Conservation (phyloP, 2,329 filamentous ascomycete genomes). For the Didymella pinodella region DNA sequence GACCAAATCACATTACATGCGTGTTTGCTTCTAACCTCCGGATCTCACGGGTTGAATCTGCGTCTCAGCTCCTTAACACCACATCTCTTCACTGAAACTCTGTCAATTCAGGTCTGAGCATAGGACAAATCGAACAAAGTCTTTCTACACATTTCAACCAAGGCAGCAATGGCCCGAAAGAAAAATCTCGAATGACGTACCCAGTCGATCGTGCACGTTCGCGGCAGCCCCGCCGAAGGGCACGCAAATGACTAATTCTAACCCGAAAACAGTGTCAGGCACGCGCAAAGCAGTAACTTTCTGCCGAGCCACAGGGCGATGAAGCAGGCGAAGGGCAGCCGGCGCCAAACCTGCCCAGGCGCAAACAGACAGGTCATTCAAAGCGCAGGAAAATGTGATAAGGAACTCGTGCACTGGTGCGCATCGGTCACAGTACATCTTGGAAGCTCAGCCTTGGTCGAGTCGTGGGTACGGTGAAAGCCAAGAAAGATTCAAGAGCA, state of each 20-base stretch:
- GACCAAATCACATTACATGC: slow-evolving; percentile 31
- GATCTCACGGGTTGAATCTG: neutral
- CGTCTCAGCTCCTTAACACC: slow-evolving; percentile 13
- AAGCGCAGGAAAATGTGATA: slow-evolving; percentile 32
- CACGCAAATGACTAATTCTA: slow-evolving; percentile 37
- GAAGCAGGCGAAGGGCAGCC: slow-evolving; percentile 22
- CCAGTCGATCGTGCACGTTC: slow-evolving; percentile 17
- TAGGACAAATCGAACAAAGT: too few species aligned
- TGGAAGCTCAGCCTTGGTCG: slow-evolving; percentile 23
- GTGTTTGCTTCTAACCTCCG: slow-evolving; percentile 20
- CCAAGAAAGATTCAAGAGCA: slow-evolving; percentile 23
- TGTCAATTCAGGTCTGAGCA: neutral
- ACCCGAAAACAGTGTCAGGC: slow-evolving; percentile 32
- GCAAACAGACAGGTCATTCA: slow-evolving; percentile 38
- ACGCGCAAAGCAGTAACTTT: slow-evolving; percentile 27
- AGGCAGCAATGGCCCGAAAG: slow-evolving; percentile 6
- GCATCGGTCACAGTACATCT: slow-evolving; percentile 19
- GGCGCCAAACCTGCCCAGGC: slow-evolving; percentile 36
- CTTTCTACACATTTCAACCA: neutral
- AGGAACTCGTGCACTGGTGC: slow-evolving; percentile 14
- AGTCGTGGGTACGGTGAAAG: slow-evolving; percentile 21
- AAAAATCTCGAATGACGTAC: slow-evolving; percentile 18
- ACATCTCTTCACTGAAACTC: neutral
- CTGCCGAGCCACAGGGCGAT: slow-evolving; percentile 7
- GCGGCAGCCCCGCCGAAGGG: slow-evolving; percentile 29